These are phyloP conservation scores for Claviceps monticola DNA, from an alignment of 2,329 filamentous ascomycete species.

Conservation along the genomic window DNA sequence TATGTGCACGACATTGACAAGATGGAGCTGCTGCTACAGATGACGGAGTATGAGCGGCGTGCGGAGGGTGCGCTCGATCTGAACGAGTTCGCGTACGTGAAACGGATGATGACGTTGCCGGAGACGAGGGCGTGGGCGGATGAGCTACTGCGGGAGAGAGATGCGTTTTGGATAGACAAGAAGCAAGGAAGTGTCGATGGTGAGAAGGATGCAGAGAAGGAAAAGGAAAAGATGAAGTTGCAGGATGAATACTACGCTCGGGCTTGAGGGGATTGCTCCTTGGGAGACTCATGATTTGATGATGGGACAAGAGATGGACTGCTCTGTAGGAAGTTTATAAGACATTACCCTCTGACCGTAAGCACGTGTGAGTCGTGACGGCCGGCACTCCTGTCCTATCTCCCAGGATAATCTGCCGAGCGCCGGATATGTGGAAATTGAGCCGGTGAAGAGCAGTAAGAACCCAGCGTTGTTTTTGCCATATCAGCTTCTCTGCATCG, in stretches of 20 bases:
- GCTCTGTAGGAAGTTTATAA: neutral
- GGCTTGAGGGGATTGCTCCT: slow-evolving; percentile 5
- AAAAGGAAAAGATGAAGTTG: slow-evolving; percentile 21
- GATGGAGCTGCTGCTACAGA: slow-evolving; percentile 87
- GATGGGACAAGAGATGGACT: neutral
- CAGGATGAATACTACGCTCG: slow-evolving; percentile 37
- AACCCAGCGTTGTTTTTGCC: neutral
- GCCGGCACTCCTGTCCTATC: neutral
- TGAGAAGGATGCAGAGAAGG: slow-evolving; percentile 27
- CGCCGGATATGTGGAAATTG: neutral
- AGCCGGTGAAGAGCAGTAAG: neutral
- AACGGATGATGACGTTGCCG: slow-evolving; percentile 54
- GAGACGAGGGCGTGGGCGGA: slow-evolving; percentile 73
- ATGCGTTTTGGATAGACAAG: slow-evolving; percentile 52
- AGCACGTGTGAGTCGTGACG: neutral
- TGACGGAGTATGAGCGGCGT: slow-evolving; percentile 85
- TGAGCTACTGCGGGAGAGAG: slow-evolving; percentile 62
- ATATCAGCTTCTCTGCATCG: neutral
- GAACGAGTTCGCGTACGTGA: slow-evolving; percentile 75
- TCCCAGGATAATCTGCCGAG: neutral
- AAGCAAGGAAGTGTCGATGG: slow-evolving; percentile 32
- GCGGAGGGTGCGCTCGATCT: slow-evolving; percentile 56
- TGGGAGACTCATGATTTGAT: neutral
- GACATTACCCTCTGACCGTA: neutral
- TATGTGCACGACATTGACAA: slow-evolving; percentile 98